Conservation (phyloP, 164 flowering plant species). For the Santalum album region DNA sequence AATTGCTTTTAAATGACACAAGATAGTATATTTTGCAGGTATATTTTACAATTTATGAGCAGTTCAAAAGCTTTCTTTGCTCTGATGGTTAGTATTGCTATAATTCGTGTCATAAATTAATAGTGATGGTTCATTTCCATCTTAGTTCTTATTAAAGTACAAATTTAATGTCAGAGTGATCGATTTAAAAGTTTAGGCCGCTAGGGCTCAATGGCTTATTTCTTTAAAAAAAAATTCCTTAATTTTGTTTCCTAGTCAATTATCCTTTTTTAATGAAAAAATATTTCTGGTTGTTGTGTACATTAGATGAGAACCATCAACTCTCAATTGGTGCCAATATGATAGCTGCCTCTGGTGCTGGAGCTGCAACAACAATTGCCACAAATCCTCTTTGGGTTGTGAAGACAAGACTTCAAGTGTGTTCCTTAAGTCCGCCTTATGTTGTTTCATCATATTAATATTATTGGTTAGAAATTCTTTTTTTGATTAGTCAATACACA, state of each 20-base stretch:
- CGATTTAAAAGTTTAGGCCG: no score
- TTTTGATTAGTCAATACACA: no score
- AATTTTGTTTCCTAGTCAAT: no score
- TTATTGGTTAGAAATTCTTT: no score
- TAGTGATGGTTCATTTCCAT: background rate
- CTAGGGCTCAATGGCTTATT: no score
- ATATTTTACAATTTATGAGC: conserved; percentile 85
- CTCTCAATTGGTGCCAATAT: conserved; percentile 83
- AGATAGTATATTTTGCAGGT: conserved; percentile 44
- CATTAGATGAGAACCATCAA: conserved; percentile 52
- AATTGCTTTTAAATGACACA: background rate
- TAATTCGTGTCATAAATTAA: background rate
- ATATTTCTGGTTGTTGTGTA: conserved; percentile 3
- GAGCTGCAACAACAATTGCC: conserved; percentile 78
- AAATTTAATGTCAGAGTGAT: no score
- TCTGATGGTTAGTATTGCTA: conserved; percentile 58
- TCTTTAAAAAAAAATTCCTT: no score
- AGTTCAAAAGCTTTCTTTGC: conserved; percentile 59
- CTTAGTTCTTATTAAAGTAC: no score
- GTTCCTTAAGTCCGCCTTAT: conserved; percentile 9
- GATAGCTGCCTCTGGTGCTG: conserved; percentile 95
- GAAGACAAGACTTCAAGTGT: conserved; percentile 91
- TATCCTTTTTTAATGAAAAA: no score
- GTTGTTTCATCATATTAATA: background rate
- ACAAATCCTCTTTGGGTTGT: conserved; percentile 99